A percentile compares a stretch with the other conserved stretches of the same genome.
These are phyloP conservation scores for Nissolia schottii DNA, from an alignment of 306 rosid genomes.

Conservation along the genomic window DNA sequence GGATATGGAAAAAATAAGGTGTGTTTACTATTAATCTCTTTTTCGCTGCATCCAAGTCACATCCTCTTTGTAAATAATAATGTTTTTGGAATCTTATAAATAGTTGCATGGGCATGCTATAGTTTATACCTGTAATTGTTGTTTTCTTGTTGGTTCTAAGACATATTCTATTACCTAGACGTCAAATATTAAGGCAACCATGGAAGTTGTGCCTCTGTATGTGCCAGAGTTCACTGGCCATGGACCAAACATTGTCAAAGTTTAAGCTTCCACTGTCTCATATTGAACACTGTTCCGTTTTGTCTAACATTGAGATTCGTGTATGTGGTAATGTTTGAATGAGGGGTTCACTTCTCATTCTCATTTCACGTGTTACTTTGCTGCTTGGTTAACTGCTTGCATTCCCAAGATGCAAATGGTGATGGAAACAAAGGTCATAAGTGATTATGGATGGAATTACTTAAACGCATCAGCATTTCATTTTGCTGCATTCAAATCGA, in stretches of 20 bases:
- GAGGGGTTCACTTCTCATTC: neutral
- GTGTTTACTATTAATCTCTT: neutral
- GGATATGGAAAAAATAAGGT: slow-evolving; percentile 90
- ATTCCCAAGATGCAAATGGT: slow-evolving; percentile 3
- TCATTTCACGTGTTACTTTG: neutral
- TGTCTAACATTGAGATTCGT: neutral
- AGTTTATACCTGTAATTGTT: neutral
- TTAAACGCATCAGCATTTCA: neutral
- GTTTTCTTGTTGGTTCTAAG: neutral
- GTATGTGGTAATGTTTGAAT: neutral
- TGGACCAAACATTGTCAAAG: neutral
- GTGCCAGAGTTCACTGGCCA: neutral
- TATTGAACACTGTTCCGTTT: neutral
- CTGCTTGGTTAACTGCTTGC: neutral
- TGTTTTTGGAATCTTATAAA: neutral
- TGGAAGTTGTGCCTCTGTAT: neutral
- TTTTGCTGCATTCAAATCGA: slow-evolving; percentile 10
- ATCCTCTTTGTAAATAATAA: neutral
- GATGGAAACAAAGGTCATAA: neutral
- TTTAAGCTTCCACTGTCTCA: neutral
- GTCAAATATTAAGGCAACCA: neutral
- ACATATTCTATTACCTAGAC: neutral
- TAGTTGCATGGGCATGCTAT: neutral
- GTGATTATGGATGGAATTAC: neutral
- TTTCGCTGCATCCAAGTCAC: neutral